phyloP scores from a whole-genome alignment of 2,329 filamentous ascomycete species.

The Calonectria pseudoreteaudii region DNA sequence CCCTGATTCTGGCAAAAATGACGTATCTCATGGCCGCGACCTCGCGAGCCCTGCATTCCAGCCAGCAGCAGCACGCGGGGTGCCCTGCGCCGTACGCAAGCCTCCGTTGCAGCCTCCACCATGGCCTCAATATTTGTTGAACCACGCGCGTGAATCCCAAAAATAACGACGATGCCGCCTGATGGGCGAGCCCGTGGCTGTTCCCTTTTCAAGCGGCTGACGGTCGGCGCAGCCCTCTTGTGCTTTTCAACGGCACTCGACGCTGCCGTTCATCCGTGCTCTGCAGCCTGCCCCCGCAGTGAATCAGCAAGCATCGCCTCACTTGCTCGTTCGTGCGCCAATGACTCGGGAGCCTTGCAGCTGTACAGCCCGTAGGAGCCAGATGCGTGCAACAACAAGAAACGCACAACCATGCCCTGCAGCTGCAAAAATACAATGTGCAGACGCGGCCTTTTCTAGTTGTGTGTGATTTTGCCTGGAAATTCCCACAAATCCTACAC shows the following conservation, averaged over 20 bases:
- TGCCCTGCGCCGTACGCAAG: too few relatives aligned
- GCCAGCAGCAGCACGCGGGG: background rate
- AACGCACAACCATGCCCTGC: background rate
- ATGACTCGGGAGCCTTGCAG: conserved; percentile 8
- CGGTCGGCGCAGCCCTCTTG: background rate
- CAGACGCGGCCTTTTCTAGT: background rate
- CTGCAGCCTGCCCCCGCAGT: conserved; percentile 9
- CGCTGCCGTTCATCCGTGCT: conserved; percentile 16
- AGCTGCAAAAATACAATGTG: background rate
- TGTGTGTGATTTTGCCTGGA: background rate
- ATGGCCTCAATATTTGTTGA: background rate
- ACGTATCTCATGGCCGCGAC: conserved; percentile 19
- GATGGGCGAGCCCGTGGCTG: background rate
- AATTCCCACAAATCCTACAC: background rate
- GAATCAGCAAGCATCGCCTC: conserved; percentile 21
- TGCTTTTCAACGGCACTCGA: background rate
- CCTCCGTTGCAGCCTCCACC: too few relatives aligned
- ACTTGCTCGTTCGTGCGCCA: conserved; percentile 1
- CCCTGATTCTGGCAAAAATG: conserved; percentile 19
- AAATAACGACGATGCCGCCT: background rate
- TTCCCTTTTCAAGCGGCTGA: background rate
- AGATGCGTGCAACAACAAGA: background rate
- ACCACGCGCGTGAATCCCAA: background rate
- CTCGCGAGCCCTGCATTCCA: background rate
- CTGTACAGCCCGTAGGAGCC: conserved; percentile 16